Conservation (phyloP, 2,329 filamentous ascomycete genomes). For the Diaporthe nobilis region DNA sequence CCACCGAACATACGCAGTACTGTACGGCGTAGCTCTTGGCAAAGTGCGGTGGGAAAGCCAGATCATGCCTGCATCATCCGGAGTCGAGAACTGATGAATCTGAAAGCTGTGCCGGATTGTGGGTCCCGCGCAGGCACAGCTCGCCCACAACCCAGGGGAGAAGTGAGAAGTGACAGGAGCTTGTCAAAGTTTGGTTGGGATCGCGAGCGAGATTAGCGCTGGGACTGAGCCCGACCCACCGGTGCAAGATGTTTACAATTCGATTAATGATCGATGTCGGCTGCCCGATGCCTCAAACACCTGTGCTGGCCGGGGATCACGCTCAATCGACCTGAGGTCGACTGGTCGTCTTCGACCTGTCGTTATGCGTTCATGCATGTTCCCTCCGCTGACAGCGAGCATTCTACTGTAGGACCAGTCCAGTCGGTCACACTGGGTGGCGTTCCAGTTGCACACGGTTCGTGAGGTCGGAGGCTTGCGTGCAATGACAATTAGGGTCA, state of each 20-base stretch:
- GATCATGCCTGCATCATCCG: slow-evolving; percentile 15
- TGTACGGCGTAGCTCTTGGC: neutral
- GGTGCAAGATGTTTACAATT: slow-evolving; percentile 24
- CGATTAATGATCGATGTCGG: slow-evolving; percentile 20
- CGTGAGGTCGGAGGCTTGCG: slow-evolving; percentile 1
- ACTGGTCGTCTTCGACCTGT: slow-evolving; percentile 19
- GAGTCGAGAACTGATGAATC: slow-evolving; percentile 31
- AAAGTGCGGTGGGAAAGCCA: slow-evolving; percentile 22
- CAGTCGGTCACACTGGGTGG: slow-evolving; percentile 3
- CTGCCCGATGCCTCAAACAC: slow-evolving; percentile 7
- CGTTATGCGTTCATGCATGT: slow-evolving; percentile 12
- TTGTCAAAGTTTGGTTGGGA: slow-evolving; percentile 32
- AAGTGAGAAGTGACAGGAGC: slow-evolving; percentile 37
- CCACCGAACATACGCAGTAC: neutral
- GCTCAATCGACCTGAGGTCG: neutral
- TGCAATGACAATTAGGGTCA: neutral
- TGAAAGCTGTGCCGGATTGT: slow-evolving; percentile 37
- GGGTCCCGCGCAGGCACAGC: slow-evolving; percentile 34
- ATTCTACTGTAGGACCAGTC: neutral
- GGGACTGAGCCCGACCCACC: slow-evolving; percentile 28
- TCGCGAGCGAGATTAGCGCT: slow-evolving; percentile 24
- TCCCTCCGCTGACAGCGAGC: neutral
- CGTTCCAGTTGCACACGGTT: neutral
- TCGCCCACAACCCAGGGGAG: neutral
- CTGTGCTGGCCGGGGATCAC: neutral